Base-by-base conservation (phyloP, 1,284 basidiomycete species). In the Cutaneotrichosporon sp. region DNA sequence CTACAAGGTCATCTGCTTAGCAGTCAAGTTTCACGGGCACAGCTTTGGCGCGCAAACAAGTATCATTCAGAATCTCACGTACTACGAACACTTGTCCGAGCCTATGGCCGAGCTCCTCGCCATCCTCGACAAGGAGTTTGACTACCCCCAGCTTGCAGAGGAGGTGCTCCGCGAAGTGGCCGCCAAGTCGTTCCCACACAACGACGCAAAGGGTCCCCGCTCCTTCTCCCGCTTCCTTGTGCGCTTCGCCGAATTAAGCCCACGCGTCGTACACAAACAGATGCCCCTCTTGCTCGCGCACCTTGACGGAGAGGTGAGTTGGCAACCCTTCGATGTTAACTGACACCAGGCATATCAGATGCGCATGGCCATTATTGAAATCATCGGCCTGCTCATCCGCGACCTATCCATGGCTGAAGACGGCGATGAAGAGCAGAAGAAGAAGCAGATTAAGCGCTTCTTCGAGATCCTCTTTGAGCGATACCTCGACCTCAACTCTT, bases 1-100 rank as follows among this genome's bases (percentile, higher is more conserved):
- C 21, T 92, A 88, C 80, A 89, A 90, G 66, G 84, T 93, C 62
- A 85, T 97, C 58, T 96, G 91, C 73, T 77, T 88, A 46, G 87
- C 92, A 0, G 90, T 97, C 60, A 97, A 97, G 69, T 84, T 87
- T 60, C 92, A 97, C 62, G 84, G 82, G 1, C 93, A 97, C 63
- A 80, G 83, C 1, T 84, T 87, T 54, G 84, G 84, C 43, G 88
- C 88, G 0, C 91, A 96, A 67, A 93, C 90, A 51, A 84, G 83
- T 57, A 90, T 98, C 73, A 87, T 93, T 74, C 92, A 97, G 71
- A 84, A 83, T 51, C 78, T 98, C 13, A 91, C 94, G 57, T 96
- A 94, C 74, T 90, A 86, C 65, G 94, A 98, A 65, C 93, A 97
- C 70, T 82, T 97, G 23, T 84, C 88, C 0, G 93, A 97, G 67